phyloP scores from a whole-genome alignment of 1,284 basidiomycete species.

The Cryptococcus amylolentus region DNA sequence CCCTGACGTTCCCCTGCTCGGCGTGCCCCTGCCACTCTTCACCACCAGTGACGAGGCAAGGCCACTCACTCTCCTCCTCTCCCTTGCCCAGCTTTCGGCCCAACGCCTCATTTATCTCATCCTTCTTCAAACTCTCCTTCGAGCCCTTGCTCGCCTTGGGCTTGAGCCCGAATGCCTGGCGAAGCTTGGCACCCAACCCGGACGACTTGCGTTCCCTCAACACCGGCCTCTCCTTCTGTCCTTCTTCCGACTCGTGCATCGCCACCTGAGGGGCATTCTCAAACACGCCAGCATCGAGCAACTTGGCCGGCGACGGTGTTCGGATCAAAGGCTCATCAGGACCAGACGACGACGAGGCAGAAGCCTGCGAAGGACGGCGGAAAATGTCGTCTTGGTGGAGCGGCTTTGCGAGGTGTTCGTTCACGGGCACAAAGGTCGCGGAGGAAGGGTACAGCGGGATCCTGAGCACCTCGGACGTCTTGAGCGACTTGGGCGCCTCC shows the following conservation, averaged over 20 bases:
- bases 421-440: not conserved
- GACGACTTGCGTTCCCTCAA: not conserved
- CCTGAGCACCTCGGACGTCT: constrained; percentile 19
- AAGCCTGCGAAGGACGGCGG: too few relatives aligned
- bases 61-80: constrained; percentile 11
- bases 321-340: not conserved
- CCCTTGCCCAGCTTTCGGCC: not conserved
- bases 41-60: constrained; percentile 12
- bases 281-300: not conserved
- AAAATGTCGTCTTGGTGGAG: too few relatives aligned
- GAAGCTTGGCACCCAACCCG: not conserved
- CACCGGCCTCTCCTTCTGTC: not conserved
- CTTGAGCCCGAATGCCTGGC: not conserved
- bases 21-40: constrained; percentile 6
- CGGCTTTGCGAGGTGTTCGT: too few relatives aligned
- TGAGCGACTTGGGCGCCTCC: constrained; percentile 18
- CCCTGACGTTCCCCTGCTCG: not conserved
- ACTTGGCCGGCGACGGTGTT: not conserved
- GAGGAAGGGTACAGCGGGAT: constrained; percentile 5
- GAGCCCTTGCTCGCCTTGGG: not conserved
- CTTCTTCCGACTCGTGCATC: not conserved
- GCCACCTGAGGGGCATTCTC: not conserved
- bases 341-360: not conserved
- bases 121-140: not conserved
- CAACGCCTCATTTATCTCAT: not conserved